Conservation (phyloP, 495 filamentous ascomycete genomes). For the Penicillium steckii region DNA sequence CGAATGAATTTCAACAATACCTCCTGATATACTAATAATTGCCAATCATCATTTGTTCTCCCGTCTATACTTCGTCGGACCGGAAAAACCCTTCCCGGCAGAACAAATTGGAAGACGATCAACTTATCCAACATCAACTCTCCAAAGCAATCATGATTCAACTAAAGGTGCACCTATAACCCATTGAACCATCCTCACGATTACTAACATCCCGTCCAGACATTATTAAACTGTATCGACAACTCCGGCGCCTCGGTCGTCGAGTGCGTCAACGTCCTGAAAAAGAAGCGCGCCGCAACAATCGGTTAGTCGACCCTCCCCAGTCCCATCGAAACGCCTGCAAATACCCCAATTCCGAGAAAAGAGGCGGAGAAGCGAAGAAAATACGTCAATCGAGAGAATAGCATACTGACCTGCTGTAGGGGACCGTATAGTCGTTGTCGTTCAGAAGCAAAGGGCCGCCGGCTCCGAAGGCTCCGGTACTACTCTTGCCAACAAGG, state of each 20-base stretch:
- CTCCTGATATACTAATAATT: too few species aligned
- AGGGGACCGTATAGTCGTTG: conserved; percentile 97
- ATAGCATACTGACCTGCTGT: background rate
- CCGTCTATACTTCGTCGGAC: background rate
- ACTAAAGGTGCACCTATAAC: conserved; percentile 70
- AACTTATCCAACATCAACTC: conserved; percentile 2
- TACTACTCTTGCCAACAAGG: conserved; percentile 77
- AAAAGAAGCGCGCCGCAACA: conserved; percentile 84
- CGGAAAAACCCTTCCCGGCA: conserved; percentile 28
- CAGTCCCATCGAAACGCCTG: too few species aligned
- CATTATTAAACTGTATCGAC: conserved; percentile 99
- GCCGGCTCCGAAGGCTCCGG: conserved; percentile 63
- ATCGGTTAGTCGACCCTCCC: conserved; percentile 71
- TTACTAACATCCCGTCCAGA: conserved; percentile 50
- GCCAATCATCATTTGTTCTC: background rate
- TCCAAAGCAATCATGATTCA: conserved; percentile 80
- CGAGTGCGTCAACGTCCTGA: conserved; percentile 90
- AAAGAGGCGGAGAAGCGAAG: too few species aligned
- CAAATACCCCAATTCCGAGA: too few species aligned
- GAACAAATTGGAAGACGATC: conserved; percentile 29
- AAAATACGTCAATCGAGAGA: too few species aligned
- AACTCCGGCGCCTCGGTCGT: conserved; percentile 98
- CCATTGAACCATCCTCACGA: background rate
- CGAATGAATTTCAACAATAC: too few species aligned
- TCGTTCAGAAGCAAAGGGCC: conserved; percentile 91